Evolutionary conservation across 75 land plant species (phyloP).

Genomic region (Sequoia sempervirens): DNA sequence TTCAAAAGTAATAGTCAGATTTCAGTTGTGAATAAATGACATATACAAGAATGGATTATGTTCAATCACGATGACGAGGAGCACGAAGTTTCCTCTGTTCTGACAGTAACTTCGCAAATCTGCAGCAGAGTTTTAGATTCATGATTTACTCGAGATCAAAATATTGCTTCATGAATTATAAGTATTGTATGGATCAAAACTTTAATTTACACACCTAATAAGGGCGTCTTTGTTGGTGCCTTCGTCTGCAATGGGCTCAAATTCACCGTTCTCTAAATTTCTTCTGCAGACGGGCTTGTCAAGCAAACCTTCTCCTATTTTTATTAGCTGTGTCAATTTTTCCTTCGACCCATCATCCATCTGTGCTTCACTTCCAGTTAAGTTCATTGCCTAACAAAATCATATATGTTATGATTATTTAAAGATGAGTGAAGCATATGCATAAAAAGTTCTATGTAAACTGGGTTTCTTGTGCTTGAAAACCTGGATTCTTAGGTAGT

Average conservation of each 20-base stretch:
- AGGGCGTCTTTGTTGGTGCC: conserved; percentile 17
- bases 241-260: neutral
- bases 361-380: neutral
- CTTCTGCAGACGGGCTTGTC: conserved; percentile 10
- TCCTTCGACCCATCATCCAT: neutral
- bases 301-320: neutral
- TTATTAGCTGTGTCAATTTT: conserved; percentile 13
- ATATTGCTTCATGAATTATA: neutral
- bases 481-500: conserved; percentile 59
- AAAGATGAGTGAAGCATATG: neutral
- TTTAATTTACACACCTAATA: neutral
- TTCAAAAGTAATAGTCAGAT: no score
- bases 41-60: no score
- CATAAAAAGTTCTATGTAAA: neutral
- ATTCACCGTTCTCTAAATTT: conserved; percentile 14
- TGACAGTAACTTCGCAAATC: conserved; percentile 25
- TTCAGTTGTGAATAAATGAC: no score
- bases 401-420: neutral
- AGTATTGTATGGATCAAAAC: neutral
- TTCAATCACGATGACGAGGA: neutral
- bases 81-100: conserved; percentile 20
- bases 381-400: neutral
- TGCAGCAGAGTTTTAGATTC: neutral
- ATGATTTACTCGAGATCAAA: neutral
- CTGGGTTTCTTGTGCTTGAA: no score